Evolutionary conservation across 345 rosid species (phyloP), one percentile per base, ranked within the genome.

Genomic region (Hirschfeldia incana): DNA sequence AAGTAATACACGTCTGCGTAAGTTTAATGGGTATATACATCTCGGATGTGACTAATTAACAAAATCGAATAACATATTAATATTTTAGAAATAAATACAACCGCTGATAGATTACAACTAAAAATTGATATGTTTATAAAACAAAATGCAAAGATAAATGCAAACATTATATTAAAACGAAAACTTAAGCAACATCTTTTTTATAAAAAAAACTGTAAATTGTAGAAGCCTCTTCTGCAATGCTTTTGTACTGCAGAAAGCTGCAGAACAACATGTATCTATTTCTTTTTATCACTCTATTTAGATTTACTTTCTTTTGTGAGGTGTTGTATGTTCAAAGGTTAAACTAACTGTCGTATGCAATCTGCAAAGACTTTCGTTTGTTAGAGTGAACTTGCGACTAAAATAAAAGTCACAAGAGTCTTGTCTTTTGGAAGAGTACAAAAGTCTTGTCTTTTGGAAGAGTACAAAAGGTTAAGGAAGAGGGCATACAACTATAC

Each of bases 231-330:
- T 70, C 80, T 69, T 33, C 70, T 61, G 39, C 29, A 4, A 61
- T 69, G 69, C 37, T 69, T 61, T 77, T 69, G 39, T 49, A 69
- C 70, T 61, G 64, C 9, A 8, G 28, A 74, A 69, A 77, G 57
- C 75, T 77, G 80, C 75, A 76, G 68, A 42, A 77, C 42, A 62
- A n/a, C 57, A 69, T 62, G 65, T 51, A 69, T 77, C 5, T 65
- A 26, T 59, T 32, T n/a, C 15, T 4, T 27, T 27, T 27, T 27
- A 27, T 36, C 3, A 13, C 55, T 27, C 28, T 1, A 0, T 67
- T 67, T 27, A 11, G 58, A 27, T 75, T 28, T 75, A 27, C 16
- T 16, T 64, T 34, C n/a, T 16, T 34, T 65, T 39, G 65, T 27
- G 37, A 5, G 59, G 9, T 15, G 16, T 1, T 46, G 16, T 46